Conservation (phyloP, 805 yeast species). For the Suhomyces prunicola region DNA sequence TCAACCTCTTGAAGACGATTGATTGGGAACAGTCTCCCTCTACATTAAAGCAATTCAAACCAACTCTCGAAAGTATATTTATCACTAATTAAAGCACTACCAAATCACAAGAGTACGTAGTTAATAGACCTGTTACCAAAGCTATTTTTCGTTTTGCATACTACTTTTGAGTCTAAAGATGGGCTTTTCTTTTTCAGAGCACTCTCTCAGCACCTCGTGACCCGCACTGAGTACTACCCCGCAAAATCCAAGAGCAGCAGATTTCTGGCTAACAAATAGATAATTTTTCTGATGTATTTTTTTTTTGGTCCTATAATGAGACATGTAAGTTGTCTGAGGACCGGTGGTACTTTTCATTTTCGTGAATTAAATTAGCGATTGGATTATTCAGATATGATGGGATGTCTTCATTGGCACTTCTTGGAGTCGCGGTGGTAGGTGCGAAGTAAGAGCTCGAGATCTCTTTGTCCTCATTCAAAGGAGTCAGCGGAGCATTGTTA, state of each 20-base stretch:
- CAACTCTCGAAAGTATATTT: constrained; percentile 6
- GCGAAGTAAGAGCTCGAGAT: constrained; percentile 6
- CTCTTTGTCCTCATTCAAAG: constrained; percentile 7
- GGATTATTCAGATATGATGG: constrained; percentile 7
- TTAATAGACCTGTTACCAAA: not conserved
- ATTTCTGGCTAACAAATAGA: not conserved
- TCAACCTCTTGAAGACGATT: constrained; percentile 8
- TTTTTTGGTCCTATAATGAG: constrained; percentile 12
- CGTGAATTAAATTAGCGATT: constrained; percentile 14
- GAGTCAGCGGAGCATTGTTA: constrained; percentile 13
- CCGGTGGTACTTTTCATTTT: constrained; percentile 20
- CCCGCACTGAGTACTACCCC: not conserved
- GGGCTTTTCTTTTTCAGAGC: not conserved
- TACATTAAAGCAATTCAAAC: not conserved
- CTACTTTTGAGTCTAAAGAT: not conserved
- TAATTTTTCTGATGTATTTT: not conserved
- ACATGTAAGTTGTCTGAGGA: constrained; percentile 26
- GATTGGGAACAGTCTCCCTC: constrained; percentile 14
- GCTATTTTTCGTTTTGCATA: not conserved
- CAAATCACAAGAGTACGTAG: not conserved
- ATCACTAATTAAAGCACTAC: constrained; percentile 1
- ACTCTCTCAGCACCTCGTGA: not conserved
- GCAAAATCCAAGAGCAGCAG: not conserved
- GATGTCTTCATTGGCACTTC: constrained; percentile 5
- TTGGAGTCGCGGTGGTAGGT: constrained; percentile 1